These are phyloP conservation scores for Funneliformis caledonium DNA, from an alignment of 371 early-diverging fungal species.

Conservation along the genomic window DNA sequence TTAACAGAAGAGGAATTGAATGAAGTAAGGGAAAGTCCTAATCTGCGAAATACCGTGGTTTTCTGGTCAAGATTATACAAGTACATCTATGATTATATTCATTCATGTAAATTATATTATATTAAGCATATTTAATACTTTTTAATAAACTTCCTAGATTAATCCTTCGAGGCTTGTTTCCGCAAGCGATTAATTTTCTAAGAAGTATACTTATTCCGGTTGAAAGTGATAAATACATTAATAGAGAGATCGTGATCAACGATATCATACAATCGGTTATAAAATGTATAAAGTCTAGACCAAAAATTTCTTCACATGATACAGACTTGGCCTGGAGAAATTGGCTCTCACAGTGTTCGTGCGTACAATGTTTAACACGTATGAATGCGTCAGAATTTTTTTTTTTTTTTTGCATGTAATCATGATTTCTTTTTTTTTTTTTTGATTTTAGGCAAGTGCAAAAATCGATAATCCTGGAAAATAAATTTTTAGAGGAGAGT, in stretches of 20 bases:
- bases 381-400: too few relatives aligned
- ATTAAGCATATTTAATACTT: background rate
- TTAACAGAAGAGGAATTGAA: slow-evolving; percentile 20
- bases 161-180: slow-evolving; percentile 13
- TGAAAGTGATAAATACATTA: background rate
- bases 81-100: background rate
- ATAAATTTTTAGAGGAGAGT: background rate
- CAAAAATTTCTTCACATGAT: background rate
- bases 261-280: background rate
- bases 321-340: background rate
- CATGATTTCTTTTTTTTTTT: background rate
- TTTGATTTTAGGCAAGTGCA: background rate
- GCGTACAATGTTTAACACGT: background rate
- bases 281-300: background rate
- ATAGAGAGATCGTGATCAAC: background rate
- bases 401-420: too few relatives aligned
- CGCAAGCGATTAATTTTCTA: background rate
- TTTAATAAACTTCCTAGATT: background rate
- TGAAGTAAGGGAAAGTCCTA: background rate
- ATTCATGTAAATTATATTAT: background rate
- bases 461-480: background rate
- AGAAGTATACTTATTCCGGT: background rate
- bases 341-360: background rate
- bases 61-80: background rate
- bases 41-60: background rate